Evolutionary conservation across 352 stramenopile genomes (phyloP), one percentile per base, ranked within the genome.

Genomic region (Globisporangium cylindrosporum): DNA sequence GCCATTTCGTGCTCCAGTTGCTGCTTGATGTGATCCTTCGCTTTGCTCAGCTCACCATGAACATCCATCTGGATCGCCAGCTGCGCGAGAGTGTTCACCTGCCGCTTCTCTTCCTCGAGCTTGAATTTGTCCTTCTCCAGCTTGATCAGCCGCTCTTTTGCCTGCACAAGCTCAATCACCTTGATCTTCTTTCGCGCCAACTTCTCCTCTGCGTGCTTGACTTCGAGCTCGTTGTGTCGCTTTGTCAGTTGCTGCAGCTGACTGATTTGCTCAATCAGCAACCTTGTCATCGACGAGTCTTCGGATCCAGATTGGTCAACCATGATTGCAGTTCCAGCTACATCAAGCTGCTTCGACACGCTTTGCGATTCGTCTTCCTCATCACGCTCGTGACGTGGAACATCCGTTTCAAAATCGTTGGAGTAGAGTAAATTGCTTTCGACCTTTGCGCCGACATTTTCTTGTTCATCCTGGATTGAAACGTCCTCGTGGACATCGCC

Each of bases 221-320:
- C 55, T 12, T 73, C 55, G 10, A 10, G 36, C 24, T 72, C 62
- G 4, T 24, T 46, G 25, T 36, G 34, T 0, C 58, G 60, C 20
- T 55, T 54, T 9, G 49, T 25, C n/a, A 65, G 55, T 15, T 57
- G 53, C 56, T 76, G 64, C 1, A 82, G 29, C 0, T 60, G 49
- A 34, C 46, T 43, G 8, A 77, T 66, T 61, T 89, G 71, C 9
- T 66, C 68, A 9, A 81, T 43, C n/a, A 89, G 65, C 51, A 86
- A 58, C 36, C 77, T 83, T 18, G 79, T 89, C 10, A 71, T 84
- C 5, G 81, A 86, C 12, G 80, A 89, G 41, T 87, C 80, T 24
- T 87, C 75, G 12, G 73, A 87, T 24, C 38, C 57, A 20, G 76
- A 88, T 18, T 78, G 67, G 4, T 59, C 73, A 22, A 58, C 8